Evolutionary conservation across 2,329 filamentous ascomycete species (phyloP), one percentile per base, ranked within the genome.

Genomic region (Claviceps monticola): DNA sequence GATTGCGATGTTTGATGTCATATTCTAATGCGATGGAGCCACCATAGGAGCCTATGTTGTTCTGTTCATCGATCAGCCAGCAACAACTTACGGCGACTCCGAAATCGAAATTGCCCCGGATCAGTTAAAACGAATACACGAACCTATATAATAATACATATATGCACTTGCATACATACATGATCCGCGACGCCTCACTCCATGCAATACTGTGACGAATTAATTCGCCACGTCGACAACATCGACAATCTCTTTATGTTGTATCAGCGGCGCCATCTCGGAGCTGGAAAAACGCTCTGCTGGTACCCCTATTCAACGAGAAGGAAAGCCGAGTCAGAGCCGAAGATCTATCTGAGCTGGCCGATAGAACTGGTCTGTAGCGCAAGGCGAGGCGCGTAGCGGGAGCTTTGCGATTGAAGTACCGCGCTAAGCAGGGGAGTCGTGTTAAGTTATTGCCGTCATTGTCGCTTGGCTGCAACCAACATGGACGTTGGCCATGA

Each of bases 1-100:
- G 54, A 4, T 49, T 46, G 3, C 57, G 56, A 48, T 56, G 55
- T 4, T 46, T 50, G n/a, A 62, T 49, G 47, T 58, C 59, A 41
- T 61, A 61, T 13, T 54, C 54, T 11, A 60, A 39, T 1, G 58
- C 56, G 11, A 62, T 19, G 21, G 54, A 56, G 11, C 57, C 60
- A 8, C 59, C 59, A 34, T 61, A 62, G 2, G 59, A 61, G 13
- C 56, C 57, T 14, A 57, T 56, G 56, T 58, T 23, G 42, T 48
- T 36, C 59, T 61, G 44, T 23, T 16, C n/a, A 7, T 36, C 9
- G 17, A 34, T 45, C 41, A 50, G 48, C 41, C 19, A 45, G 29
- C 8, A 19, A 50, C 8, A 36, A 42, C 23, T 6, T n/a, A 8
- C 43, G 49, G 36, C 37, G 16, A 26, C 14, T 29, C 3, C 14